Evolutionary conservation across 345 rosid genomes (phyloP).

Genomic region (Excoecaria cochinchinensis): DNA sequence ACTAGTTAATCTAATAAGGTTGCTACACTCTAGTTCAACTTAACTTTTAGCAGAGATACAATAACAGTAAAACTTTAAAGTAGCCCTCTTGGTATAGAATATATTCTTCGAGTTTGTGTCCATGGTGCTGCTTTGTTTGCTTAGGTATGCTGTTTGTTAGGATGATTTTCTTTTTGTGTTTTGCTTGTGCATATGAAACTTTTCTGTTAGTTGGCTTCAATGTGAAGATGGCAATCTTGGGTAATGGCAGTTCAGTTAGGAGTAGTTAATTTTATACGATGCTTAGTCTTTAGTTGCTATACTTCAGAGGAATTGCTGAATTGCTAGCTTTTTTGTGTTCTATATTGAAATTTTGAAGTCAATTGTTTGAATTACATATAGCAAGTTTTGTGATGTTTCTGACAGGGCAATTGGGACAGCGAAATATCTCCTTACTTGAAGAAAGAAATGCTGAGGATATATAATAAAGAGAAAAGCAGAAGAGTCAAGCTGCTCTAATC

Average conservation of each 20-base stretch:
- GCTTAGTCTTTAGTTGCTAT: no score
- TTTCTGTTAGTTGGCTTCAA: neutral
- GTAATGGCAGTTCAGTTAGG: neutral
- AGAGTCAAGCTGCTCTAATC: no score
- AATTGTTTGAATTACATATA: no score
- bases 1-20: neutral
- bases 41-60: neutral
- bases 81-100: no score
- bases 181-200: neutral
- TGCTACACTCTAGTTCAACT: neutral
- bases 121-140: neutral
- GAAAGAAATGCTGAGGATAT: no score
- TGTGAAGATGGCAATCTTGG: no score
- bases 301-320: no score
- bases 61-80: neutral
- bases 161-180: neutral
- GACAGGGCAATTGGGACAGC: no score
- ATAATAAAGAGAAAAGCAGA: no score
- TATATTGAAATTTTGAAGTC: no score
- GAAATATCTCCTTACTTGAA: no score
- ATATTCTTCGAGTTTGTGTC: neutral
- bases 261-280: neutral
- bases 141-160: neutral
- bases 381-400: no score
- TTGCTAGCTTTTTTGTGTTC: neutral